These are phyloP conservation scores for Basidioascus undulatus DNA, from an alignment of 768 basidiomycete genomes.

Conservation along the genomic window DNA sequence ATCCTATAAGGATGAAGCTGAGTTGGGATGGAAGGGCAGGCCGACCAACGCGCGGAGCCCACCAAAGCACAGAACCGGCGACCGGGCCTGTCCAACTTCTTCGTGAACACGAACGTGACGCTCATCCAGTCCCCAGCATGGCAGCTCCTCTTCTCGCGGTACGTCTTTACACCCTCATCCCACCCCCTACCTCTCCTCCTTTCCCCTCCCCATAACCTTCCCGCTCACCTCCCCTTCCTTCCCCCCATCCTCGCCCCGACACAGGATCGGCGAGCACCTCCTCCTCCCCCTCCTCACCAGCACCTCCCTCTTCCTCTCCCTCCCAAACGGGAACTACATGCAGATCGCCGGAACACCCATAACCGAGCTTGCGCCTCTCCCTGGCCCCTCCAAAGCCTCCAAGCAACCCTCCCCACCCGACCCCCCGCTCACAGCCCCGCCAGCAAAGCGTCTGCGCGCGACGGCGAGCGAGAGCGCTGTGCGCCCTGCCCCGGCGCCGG, in stretches of 20 bases:
- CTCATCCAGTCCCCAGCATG: slow-evolving; percentile 36
- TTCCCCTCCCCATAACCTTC: not conserved
- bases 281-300: slow-evolving; percentile 49
- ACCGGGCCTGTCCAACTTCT: slow-evolving; percentile 30
- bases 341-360: slow-evolving; percentile 59
- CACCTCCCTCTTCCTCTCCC: slow-evolving; percentile 44
- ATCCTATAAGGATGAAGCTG: not conserved
- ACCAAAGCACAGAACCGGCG: slow-evolving; percentile 23
- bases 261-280: slow-evolving; percentile 48
- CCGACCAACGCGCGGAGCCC: slow-evolving; percentile 19
- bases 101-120: slow-evolving; percentile 51
- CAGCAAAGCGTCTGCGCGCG: not conserved
- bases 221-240: not conserved
- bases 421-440: slow-evolving; percentile 21
- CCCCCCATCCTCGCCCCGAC: not conserved
- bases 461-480: too few relatives aligned
- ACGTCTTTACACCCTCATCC: too few relatives aligned
- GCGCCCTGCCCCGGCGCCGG: too few relatives aligned
- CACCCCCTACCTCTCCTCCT: too few relatives aligned
- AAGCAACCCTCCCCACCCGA: slow-evolving; percentile 27
- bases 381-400: not conserved
- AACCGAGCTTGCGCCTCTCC: slow-evolving; percentile 21
- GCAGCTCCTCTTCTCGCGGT: slow-evolving; percentile 40
- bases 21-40: slow-evolving; percentile 13
- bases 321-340: slow-evolving; percentile 63